These are phyloP conservation scores for Cladophialophora exuberans DNA, from an alignment of 2,329 filamentous ascomycete species.

Conservation along the genomic window DNA sequence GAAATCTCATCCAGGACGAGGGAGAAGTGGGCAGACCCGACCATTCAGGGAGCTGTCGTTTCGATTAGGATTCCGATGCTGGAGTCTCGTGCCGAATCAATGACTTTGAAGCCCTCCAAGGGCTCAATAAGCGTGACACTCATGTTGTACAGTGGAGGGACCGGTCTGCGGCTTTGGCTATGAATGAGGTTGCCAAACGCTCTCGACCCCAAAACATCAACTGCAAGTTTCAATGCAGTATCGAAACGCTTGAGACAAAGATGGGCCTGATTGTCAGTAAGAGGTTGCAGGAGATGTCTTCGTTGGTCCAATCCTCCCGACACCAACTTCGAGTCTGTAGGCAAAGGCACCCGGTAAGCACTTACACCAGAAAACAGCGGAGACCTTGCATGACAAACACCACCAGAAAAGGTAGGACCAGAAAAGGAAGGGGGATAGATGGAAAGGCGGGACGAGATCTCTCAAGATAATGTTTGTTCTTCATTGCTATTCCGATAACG, in stretches of 20 bases:
- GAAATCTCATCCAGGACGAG: not conserved
- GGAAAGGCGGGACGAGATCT: not conserved
- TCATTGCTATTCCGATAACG: not conserved
- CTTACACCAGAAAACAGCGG: constrained; percentile 2
- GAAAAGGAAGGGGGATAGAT: not conserved
- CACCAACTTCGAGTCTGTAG: not conserved
- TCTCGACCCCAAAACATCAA: too few relatives aligned
- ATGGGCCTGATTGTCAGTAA: too few relatives aligned
- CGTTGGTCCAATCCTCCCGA: not conserved
- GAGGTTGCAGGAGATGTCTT: not conserved
- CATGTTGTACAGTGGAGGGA: too few relatives aligned
- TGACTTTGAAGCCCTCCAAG: not conserved
- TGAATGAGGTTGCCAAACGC: too few relatives aligned
- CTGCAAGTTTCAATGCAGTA: too few relatives aligned
- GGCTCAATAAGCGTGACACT: too few relatives aligned
- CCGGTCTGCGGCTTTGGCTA: too few relatives aligned
- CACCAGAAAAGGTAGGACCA: not conserved
- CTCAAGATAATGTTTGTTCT: not conserved
- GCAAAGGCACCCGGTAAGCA: constrained; percentile 3
- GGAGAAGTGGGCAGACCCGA: not conserved
- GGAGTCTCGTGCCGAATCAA: not conserved
- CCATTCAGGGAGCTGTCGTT: not conserved
- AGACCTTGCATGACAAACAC: not conserved
- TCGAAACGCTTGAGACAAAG: too few relatives aligned
- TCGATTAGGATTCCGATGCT: not conserved